A percentile compares a stretch with the other conserved stretches of the same genome.
Conservation (phyloP, 2,329 filamentous ascomycete species). For the Clarireedia homoeocarpa region DNA sequence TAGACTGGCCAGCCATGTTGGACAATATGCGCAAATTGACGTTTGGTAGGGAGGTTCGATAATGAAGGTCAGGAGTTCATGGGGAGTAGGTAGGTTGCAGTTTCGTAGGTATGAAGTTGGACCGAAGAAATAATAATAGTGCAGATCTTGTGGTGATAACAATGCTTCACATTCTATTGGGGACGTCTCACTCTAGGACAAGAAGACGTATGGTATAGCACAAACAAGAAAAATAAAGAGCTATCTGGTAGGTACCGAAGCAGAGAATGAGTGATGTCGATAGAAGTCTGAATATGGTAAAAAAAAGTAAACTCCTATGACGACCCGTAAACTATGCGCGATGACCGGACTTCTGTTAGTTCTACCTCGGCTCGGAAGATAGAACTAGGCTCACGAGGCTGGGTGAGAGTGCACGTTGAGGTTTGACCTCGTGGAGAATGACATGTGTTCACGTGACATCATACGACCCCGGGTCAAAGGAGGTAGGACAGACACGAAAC, state of each 20-base stretch:
- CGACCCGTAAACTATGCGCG: neutral
- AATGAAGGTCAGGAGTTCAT: too few relatives aligned
- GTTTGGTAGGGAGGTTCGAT: neutral
- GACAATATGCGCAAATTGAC: neutral
- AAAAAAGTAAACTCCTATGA: too few relatives aligned
- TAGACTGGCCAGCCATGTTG: conserved; percentile 27
- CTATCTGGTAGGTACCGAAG: too few relatives aligned
- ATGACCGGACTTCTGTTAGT: neutral
- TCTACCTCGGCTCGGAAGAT: conserved; percentile 8
- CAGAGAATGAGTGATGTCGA: too few relatives aligned
- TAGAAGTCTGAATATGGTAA: too few relatives aligned
- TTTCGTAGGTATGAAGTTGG: neutral
- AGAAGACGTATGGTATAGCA: too few relatives aligned
- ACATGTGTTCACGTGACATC: too few relatives aligned
- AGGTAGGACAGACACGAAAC: too few relatives aligned
- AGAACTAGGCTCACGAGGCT: neutral
- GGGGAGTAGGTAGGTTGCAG: neutral
- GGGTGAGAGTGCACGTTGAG: neutral
- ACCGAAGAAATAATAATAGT: neutral
- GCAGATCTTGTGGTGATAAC: neutral
- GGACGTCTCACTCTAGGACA: too few relatives aligned
- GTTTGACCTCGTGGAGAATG: neutral
- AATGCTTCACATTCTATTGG: neutral
- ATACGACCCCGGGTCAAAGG: too few relatives aligned
- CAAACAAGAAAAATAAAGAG: too few relatives aligned